These are phyloP conservation scores for Aspergillus asperescens DNA, from an alignment of 495 filamentous ascomycete species.

Conservation along the genomic window DNA sequence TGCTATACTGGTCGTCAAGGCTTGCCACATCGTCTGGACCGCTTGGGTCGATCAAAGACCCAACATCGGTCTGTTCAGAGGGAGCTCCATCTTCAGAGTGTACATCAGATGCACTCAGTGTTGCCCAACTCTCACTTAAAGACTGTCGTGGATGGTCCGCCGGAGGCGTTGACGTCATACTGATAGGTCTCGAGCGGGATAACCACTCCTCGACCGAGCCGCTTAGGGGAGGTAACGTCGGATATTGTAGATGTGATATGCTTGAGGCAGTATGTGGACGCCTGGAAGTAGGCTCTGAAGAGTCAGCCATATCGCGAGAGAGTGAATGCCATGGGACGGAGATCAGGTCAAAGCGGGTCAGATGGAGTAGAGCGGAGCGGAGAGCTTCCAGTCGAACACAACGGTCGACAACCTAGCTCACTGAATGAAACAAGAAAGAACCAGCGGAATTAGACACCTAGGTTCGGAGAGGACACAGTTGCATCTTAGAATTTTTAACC, in stretches of 20 bases:
- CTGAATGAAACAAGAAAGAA: conserved; percentile 11
- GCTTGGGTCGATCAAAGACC: conserved; percentile 43
- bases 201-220: conserved; percentile 47
- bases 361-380: conserved; percentile 13
- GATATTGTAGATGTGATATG: conserved; percentile 39
- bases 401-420: conserved; percentile 15
- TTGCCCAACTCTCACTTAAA: conserved; percentile 47
- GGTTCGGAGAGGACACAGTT: conserved; percentile 3
- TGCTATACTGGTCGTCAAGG: conserved; percentile 39
- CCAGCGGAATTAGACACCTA: conserved; percentile 15
- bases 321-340: conserved; percentile 22
- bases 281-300: conserved; percentile 33
- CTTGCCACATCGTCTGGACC: conserved; percentile 45
- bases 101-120: conserved; percentile 41
- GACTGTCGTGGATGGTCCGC: conserved; percentile 25
- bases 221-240: conserved; percentile 41
- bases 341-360: conserved; percentile 13
- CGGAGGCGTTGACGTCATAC: conserved; percentile 34
- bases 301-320: conserved; percentile 37
- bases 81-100: conserved; percentile 43
- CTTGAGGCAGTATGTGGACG: conserved; percentile 25
- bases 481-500: background rate
- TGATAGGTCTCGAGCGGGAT: conserved; percentile 41
- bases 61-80: conserved; percentile 42
- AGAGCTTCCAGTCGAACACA: conserved; percentile 19